Percentiles rank a stretch among this genome's conserved stretches.
phyloP scores from a whole-genome alignment of 805 yeast species.

The Saccharomyces mikatae region DNA sequence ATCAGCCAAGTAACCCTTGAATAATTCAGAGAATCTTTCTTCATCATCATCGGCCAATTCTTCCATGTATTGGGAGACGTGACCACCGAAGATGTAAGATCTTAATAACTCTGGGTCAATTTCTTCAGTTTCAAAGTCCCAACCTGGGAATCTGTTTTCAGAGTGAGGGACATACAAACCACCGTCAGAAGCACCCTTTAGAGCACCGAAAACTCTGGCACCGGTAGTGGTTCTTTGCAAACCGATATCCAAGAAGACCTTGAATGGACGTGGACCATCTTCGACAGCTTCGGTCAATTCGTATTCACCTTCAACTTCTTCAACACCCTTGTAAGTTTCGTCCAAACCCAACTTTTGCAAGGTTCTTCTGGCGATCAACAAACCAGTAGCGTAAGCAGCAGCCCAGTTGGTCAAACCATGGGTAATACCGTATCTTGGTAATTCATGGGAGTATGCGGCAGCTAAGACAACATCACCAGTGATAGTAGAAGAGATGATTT shows the following conservation, averaged over 20 bases:
- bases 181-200: conserved; percentile 99
- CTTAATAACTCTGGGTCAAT: conserved; percentile 94
- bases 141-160: conserved; percentile 99
- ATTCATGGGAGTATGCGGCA: conserved; percentile 98
- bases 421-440: conserved; percentile 93
- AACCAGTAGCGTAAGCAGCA: conserved; percentile 98
- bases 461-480: conserved; percentile 93
- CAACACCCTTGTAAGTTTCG: conserved; percentile 97
- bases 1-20: conserved; percentile 93
- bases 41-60: conserved; percentile 99
- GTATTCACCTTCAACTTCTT: conserved; percentile 99
- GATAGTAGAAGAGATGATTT: conserved; percentile 92
- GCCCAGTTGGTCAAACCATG: conserved; percentile 99
- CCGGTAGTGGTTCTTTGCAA: conserved; percentile 99
- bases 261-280: conserved; percentile 99
- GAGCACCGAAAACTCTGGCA: conserved; percentile 98
- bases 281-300: conserved; percentile 98
- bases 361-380: conserved; percentile 97
- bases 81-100: conserved; percentile 99
- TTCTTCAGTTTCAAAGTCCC: conserved; percentile 98
- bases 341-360: conserved; percentile 95
- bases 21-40: conserved; percentile 94
- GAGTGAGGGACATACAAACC: conserved; percentile 99
- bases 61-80: conserved; percentile 99
- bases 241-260: conserved; percentile 98